Percentiles rank a stretch among this genome's conserved stretches.
phyloP scores from a whole-genome alignment of 805 yeast species.

The Ogataea sp. region DNA sequence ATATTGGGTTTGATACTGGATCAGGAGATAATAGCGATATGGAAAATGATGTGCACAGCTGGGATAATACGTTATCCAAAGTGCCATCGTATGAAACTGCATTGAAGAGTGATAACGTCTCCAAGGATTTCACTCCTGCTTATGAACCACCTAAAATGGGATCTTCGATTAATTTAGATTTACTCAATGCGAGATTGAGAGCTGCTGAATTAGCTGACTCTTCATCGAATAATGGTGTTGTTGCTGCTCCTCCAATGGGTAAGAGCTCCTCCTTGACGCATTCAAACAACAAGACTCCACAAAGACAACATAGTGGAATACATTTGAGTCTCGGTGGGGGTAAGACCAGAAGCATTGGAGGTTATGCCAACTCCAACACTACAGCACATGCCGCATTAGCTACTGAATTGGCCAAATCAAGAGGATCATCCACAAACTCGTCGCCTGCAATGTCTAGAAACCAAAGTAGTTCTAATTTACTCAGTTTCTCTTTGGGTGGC shows the following conservation, averaged over 20 bases:
- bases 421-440: constrained; percentile 25
- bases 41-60: too few species aligned
- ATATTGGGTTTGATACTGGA: constrained; percentile 20
- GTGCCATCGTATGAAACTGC: constrained; percentile 89
- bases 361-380: too few species aligned
- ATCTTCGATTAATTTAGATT: constrained; percentile 24
- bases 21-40: too few species aligned
- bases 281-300: neutral
- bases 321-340: constrained; percentile 6
- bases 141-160: constrained; percentile 49
- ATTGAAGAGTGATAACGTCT: constrained; percentile 38
- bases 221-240: too few species aligned
- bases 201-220: constrained; percentile 10
- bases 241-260: neutral
- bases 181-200: constrained; percentile 23
- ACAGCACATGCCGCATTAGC: constrained; percentile 11
- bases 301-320: neutral
- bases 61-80: constrained; percentile 29
- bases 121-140: constrained; percentile 59
- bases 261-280: neutral
- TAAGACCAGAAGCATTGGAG: too few species aligned
- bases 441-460: constrained; percentile 34
- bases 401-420: constrained; percentile 19
- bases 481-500: neutral
- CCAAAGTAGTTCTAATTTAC: constrained; percentile 26